Percentiles rank a stretch among this genome's conserved stretches.
Evolutionary conservation across 1,139 yeast species (phyloP).

Genomic region (Diutina scorzettiae): DNA sequence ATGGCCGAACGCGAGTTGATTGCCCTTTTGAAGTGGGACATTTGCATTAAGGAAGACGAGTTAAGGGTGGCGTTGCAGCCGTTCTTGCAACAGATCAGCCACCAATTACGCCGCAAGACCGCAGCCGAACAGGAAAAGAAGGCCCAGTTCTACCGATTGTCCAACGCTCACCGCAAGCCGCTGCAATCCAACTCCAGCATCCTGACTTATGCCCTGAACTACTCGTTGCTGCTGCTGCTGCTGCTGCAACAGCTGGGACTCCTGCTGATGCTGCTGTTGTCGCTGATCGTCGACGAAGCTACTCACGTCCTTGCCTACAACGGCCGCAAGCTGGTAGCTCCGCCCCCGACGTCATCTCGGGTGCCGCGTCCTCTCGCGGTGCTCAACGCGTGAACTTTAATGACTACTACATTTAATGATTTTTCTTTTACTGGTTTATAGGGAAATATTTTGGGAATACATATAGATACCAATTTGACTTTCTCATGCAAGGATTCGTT

Average conservation of each 20-base stretch:
- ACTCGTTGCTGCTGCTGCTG: background rate
- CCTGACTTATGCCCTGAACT: background rate
- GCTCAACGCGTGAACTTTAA: constrained; percentile 1
- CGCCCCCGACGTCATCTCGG: background rate
- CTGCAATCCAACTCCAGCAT: background rate
- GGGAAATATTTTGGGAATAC: too few species aligned
- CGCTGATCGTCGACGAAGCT: constrained; percentile 4
- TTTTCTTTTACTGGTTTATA: too few species aligned
- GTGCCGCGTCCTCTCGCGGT: background rate
- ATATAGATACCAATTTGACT: too few species aligned
- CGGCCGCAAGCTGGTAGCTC: constrained; percentile 5
- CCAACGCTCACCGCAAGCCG: constrained; percentile 3
- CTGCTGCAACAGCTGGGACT: constrained; percentile 3
- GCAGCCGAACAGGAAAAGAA: background rate
- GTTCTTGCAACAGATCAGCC: constrained; percentile 61
- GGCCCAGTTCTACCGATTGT: constrained; percentile 5
- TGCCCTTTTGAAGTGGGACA: constrained; percentile 73
- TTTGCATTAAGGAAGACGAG: constrained; percentile 58
- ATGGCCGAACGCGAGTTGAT: constrained; percentile 85
- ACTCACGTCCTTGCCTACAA: background rate
- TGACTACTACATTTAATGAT: too few species aligned
- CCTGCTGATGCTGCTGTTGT: constrained; percentile 4
- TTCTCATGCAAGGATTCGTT: too few species aligned
- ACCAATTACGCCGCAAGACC: background rate
- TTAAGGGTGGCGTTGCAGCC: constrained; percentile 59